Conservation (phyloP, 192 early-diverging fungal genomes). For the Endogone sp. region DNA sequence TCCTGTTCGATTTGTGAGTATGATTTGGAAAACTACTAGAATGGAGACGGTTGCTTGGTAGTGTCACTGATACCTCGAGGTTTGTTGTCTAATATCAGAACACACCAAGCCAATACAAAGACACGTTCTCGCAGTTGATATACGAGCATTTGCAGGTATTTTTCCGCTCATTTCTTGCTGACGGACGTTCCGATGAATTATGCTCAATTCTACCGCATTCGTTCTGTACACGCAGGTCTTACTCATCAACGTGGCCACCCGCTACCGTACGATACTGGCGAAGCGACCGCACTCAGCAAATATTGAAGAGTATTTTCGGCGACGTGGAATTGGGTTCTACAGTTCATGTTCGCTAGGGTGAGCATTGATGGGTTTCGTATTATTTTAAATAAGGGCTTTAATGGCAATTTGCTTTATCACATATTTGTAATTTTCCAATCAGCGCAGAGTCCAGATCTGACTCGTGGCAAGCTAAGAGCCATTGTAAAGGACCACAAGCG, state of each 20-base stretch:
- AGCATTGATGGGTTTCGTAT: slow-evolving; percentile 9
- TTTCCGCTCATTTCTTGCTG: slow-evolving; percentile 10
- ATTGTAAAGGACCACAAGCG: slow-evolving; percentile 18
- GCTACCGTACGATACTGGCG: slow-evolving; percentile 13
- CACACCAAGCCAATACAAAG: slow-evolving; percentile 27
- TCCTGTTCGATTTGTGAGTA: slow-evolving; percentile 28
- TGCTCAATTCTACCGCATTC: too few relatives aligned
- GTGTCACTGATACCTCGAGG: background rate
- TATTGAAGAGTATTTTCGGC: slow-evolving; percentile 13
- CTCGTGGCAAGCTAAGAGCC: slow-evolving; percentile 9
- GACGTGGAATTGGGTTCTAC: slow-evolving; percentile 22
- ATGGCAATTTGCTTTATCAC: too few relatives aligned
- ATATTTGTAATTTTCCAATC: too few relatives aligned
- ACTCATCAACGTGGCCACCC: slow-evolving; percentile 5
- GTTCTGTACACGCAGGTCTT: slow-evolving; percentile 26
- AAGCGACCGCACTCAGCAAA: slow-evolving; percentile 12
- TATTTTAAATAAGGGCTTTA: too few relatives aligned
- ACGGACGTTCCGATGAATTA: slow-evolving; percentile 31
- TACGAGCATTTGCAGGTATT: slow-evolving; percentile 41
- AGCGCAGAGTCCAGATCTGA: slow-evolving; percentile 17
- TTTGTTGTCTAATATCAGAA: slow-evolving; percentile 3
- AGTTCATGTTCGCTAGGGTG: slow-evolving; percentile 7
- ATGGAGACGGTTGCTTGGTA: too few relatives aligned
- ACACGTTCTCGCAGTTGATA: slow-evolving; percentile 33
- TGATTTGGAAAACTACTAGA: too few relatives aligned